Evolutionary conservation across 768 basidiomycete genomes (phyloP).

Genomic region (Suillus subalutaceus): DNA sequence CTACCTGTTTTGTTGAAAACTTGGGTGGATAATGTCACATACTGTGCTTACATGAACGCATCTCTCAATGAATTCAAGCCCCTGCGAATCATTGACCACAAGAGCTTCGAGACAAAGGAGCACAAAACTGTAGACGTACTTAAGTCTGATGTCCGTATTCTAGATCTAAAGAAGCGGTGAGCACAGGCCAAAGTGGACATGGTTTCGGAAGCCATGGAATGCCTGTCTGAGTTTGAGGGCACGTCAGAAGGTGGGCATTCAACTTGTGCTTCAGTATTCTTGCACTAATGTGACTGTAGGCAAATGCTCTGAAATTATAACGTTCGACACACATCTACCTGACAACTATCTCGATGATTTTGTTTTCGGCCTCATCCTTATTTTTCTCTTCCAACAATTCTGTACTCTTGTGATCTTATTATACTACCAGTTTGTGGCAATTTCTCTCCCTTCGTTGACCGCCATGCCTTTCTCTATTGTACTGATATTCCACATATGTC

Average conservation of each 20-base stretch:
- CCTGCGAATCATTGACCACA: background rate
- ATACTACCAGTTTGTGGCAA: too few species aligned
- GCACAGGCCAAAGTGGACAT: background rate
- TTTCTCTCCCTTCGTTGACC: too few species aligned
- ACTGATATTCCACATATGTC: too few species aligned
- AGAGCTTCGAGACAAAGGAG: background rate
- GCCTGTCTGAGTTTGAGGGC: background rate
- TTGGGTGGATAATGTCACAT: background rate
- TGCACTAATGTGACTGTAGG: background rate
- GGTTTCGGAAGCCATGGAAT: background rate
- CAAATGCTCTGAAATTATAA: too few species aligned
- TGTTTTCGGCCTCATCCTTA: too few species aligned
- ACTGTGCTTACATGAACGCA: background rate
- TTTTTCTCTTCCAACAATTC: too few species aligned
- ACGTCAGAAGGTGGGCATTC: background rate
- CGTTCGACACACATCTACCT: too few species aligned
- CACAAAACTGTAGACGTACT: background rate
- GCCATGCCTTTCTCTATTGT: too few species aligned
- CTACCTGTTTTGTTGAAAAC: background rate
- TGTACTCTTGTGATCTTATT: too few species aligned
- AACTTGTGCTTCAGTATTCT: background rate
- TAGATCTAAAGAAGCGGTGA: background rate
- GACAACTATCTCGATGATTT: too few species aligned
- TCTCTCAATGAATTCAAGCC: background rate
- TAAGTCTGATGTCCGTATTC: background rate